Evolutionary conservation across 495 filamentous ascomycete species (phyloP).

Genomic region (Penicillium taxi): DNA sequence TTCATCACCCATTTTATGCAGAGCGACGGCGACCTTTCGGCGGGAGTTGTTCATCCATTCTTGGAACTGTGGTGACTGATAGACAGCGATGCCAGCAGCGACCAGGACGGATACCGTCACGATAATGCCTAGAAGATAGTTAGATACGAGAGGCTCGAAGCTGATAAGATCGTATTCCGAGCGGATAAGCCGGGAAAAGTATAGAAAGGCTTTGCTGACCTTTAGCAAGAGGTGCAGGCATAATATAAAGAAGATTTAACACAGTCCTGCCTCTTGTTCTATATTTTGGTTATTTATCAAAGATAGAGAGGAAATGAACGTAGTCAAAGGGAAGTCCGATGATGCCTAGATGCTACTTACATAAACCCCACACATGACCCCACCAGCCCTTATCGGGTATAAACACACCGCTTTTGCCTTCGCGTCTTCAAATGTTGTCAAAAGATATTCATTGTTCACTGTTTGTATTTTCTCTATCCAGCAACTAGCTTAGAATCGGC

Average conservation of each 20-base stretch:
- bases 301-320: not conserved
- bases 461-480: constrained; percentile 8
- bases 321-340: constrained; percentile 4
- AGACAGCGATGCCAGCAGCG: constrained; percentile 75
- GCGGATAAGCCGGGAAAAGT: constrained; percentile 11
- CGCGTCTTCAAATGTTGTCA: no score
- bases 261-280: not conserved
- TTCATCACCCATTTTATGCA: constrained; percentile 71
- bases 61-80: constrained; percentile 74
- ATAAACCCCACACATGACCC: constrained; percentile 26
- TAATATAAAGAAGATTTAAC: constrained; percentile 12
- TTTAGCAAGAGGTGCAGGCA: constrained; percentile 49
- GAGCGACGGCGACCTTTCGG: constrained; percentile 66
- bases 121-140: constrained; percentile 54
- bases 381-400: constrained; percentile 37
- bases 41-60: constrained; percentile 68
- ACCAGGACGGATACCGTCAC: constrained; percentile 68
- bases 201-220: constrained; percentile 25
- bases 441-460: no score
- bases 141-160: constrained; percentile 13
- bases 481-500: not conserved
- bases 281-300: not conserved
- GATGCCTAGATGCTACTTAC: constrained; percentile 18
- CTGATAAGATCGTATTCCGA: constrained; percentile 34
- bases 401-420: constrained; percentile 25